Evolutionary conservation across 768 basidiomycete genomes (phyloP).

Genomic region (Termitomyces sp.): DNA sequence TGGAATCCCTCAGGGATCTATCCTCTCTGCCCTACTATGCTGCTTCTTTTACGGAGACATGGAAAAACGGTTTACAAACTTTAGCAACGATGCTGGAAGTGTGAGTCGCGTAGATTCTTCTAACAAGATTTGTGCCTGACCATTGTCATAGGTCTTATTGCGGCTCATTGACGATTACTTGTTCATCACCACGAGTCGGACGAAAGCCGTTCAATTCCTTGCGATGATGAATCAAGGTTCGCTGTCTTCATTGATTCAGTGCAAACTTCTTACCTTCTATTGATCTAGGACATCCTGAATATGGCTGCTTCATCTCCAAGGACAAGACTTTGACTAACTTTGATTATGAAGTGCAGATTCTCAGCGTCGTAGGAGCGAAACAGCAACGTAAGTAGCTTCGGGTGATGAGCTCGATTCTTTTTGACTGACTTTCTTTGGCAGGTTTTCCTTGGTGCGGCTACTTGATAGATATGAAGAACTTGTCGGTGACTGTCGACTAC

Average conservation of each 20-base stretch:
- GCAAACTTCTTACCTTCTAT: not conserved
- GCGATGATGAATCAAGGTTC: slow-evolving; percentile 71
- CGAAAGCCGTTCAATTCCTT: slow-evolving; percentile 65
- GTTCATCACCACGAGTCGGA: slow-evolving; percentile 65
- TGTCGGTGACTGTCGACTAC: slow-evolving; percentile 81
- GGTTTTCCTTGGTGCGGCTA: slow-evolving; percentile 95
- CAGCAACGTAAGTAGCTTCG: slow-evolving; percentile 31
- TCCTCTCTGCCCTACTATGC: slow-evolving; percentile 91
- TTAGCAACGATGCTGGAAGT: slow-evolving; percentile 51
- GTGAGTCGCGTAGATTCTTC: slow-evolving; percentile 38
- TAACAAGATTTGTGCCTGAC: not conserved
- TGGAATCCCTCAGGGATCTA: slow-evolving; percentile 96
- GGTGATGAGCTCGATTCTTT: not conserved
- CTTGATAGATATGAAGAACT: slow-evolving; percentile 64
- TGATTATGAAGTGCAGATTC: slow-evolving; percentile 48
- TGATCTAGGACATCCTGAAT: slow-evolving; percentile 77
- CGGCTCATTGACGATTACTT: slow-evolving; percentile 95
- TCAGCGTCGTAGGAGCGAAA: slow-evolving; percentile 45
- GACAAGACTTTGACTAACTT: slow-evolving; percentile 93
- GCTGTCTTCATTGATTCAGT: not conserved
- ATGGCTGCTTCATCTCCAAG: slow-evolving; percentile 85
- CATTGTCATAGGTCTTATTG: slow-evolving; percentile 53
- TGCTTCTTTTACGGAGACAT: slow-evolving; percentile 94
- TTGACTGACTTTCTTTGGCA: slow-evolving; percentile 20
- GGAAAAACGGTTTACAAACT: slow-evolving; percentile 53